Conservation (phyloP, 2,329 filamentous ascomycete species). For the Beauveria australis region DNA sequence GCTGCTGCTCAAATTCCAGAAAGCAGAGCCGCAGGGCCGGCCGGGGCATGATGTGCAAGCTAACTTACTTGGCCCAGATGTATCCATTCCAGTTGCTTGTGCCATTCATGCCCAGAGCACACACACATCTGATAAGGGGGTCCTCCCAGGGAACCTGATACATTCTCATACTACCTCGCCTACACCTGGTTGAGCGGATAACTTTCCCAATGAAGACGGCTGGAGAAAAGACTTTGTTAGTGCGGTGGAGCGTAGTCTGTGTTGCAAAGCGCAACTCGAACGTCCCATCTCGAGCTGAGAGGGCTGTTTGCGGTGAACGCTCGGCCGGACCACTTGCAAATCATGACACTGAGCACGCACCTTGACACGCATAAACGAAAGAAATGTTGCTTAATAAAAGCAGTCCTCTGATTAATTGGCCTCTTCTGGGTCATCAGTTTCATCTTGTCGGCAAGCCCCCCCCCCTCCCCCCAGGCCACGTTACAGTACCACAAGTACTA, state of each 20-base stretch:
- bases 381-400: neutral
- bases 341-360: neutral
- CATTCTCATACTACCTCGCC: neutral
- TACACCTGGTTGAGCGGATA: neutral
- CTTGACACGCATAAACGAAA: neutral
- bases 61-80: neutral
- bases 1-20: neutral
- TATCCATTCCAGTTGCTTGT: neutral
- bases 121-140: neutral
- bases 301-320: neutral
- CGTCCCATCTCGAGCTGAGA: neutral
- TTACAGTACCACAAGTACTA: neutral
- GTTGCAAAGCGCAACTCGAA: neutral
- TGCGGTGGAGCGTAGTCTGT: constrained; percentile 1
- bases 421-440: neutral
- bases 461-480: neutral
- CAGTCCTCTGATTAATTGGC: neutral
- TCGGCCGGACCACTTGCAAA: neutral
- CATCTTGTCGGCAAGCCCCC: neutral
- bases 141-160: neutral
- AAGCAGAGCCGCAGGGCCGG: neutral
- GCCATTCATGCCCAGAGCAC: neutral
- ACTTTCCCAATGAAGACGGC: neutral
- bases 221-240: neutral
- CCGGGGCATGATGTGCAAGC: neutral